Conservation (phyloP, 2,329 filamentous ascomycete genomes). For the Epichloe glyceriae region DNA sequence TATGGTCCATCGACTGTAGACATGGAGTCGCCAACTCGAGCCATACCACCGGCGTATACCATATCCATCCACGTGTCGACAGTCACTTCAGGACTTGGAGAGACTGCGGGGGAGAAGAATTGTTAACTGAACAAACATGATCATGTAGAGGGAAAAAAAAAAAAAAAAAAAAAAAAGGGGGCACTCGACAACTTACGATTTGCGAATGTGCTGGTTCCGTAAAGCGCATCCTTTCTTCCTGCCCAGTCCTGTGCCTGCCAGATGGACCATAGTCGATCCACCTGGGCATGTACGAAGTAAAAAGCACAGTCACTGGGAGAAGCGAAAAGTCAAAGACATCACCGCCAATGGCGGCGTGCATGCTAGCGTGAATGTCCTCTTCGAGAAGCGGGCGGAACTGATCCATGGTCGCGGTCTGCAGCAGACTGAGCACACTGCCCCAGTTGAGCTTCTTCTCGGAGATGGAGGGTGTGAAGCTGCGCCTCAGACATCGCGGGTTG, state of each 20-base stretch:
- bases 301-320: slow-evolving; percentile 5
- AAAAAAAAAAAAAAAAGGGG: no score
- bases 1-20: slow-evolving; percentile 3
- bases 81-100: background rate
- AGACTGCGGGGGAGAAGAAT: background rate
- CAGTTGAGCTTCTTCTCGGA: background rate
- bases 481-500: slow-evolving; percentile 7
- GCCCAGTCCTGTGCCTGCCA: slow-evolving; percentile 5
- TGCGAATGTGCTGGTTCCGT: background rate
- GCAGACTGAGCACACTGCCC: background rate
- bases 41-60: background rate
- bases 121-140: no score
- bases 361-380: background rate
- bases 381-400: slow-evolving; percentile 3
- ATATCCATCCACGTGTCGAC: slow-evolving; percentile 1
- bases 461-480: background rate
- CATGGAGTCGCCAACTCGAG: background rate
- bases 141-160: no score
- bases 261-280: slow-evolving; percentile 6
- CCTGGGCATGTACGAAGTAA: slow-evolving; percentile 3
- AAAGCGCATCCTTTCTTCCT: background rate
- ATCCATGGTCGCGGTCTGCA: background rate
- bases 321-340: slow-evolving; percentile 3
- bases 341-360: slow-evolving; percentile 2
- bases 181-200: background rate